Percentiles rank a stretch among this genome's conserved stretches.
These are phyloP conservation scores for Sugiyamaella qingdaonensis DNA, from an alignment of 805 yeast species.

Conservation along the genomic window DNA sequence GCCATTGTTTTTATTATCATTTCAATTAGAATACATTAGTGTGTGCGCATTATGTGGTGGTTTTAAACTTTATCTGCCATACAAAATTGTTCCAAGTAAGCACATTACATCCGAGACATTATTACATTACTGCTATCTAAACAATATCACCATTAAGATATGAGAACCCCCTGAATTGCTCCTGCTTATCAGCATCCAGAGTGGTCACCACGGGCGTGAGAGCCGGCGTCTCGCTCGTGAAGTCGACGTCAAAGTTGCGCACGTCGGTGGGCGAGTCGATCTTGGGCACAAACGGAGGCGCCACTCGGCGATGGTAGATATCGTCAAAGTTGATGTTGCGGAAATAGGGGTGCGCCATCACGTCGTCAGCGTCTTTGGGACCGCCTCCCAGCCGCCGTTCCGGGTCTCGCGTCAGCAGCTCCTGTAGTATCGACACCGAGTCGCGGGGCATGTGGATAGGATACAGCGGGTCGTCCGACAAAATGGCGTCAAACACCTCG, in stretches of 20 bases:
- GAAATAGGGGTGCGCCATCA: constrained; percentile 95
- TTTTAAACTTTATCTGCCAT: too few species aligned
- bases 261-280: constrained; percentile 85
- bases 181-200: constrained; percentile 83
- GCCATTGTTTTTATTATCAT: too few species aligned
- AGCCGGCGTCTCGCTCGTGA: constrained; percentile 90
- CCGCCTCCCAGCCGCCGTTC: constrained; percentile 78
- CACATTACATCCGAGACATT: too few species aligned
- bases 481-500: constrained; percentile 93
- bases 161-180: constrained; percentile 95
- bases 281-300: constrained; percentile 89
- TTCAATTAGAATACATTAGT: too few species aligned
- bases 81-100: too few species aligned
- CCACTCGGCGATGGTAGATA: constrained; percentile 61
- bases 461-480: constrained; percentile 92
- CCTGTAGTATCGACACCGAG: constrained; percentile 90
- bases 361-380: constrained; percentile 82
- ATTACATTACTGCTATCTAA: constrained; percentile 1
- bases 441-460: constrained; percentile 98
- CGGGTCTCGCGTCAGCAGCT: constrained; percentile 87
- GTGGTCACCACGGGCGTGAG: constrained; percentile 91
- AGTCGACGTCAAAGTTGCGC: constrained; percentile 88
- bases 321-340: constrained; percentile 87
- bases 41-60: too few species aligned
- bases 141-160: constrained; percentile 42